Percentiles rank a stretch among this genome's conserved stretches.
phyloP scores from a whole-genome alignment of 345 rosid genomes.

The Streptanthus diversifolius region DNA sequence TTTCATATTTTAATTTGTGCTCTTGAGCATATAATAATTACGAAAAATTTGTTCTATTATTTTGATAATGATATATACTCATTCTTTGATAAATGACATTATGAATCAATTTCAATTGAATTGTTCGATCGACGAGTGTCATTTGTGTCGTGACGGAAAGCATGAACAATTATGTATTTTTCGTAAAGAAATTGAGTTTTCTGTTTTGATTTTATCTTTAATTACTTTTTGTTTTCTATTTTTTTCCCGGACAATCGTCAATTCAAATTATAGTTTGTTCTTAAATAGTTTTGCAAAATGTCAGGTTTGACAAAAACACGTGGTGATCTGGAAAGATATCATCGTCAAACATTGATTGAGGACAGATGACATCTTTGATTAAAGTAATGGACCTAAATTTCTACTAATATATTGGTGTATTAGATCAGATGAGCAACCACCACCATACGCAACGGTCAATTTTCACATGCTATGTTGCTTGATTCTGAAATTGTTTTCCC shows the following conservation, averaged over 20 bases:
- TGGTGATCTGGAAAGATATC: conserved; percentile 21
- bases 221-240: neutral
- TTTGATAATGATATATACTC: neutral
- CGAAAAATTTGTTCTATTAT: neutral
- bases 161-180: neutral
- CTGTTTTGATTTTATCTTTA: neutral
- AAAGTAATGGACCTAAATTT: neutral
- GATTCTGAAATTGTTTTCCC: neutral
- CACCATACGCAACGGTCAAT: conserved; percentile 31
- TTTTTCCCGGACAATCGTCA: conserved; percentile 12
- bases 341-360: conserved; percentile 15
- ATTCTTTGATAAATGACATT: neutral
- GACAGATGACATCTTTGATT: conserved; percentile 5
- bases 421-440: conserved; percentile 26
- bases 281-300: conserved; percentile 21
- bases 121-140: neutral
- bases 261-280: neutral
- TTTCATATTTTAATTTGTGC: neutral
- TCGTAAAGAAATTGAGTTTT: neutral
- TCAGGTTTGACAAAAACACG: conserved; percentile 28
- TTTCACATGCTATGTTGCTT: conserved; percentile 17
- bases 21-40: neutral
- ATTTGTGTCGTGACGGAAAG: conserved; percentile 26
- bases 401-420: neutral
- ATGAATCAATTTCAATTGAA: neutral